Conservation (phyloP, 805 yeast species). For the Deakozyma indianensis region DNA sequence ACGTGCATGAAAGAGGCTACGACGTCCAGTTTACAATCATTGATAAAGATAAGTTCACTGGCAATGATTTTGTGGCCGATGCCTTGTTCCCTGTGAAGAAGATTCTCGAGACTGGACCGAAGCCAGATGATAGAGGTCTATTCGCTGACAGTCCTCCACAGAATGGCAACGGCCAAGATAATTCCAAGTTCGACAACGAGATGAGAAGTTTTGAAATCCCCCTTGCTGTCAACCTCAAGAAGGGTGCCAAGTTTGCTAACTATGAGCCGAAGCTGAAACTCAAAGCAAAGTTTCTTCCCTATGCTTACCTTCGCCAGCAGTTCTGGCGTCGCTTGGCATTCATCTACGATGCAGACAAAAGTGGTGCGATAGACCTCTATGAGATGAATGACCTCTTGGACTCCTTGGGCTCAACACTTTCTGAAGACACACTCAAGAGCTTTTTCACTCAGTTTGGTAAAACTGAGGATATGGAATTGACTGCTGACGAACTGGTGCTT, state of each 20-base stretch:
- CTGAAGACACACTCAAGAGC: conserved; percentile 15
- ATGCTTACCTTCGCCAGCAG: conserved; percentile 44
- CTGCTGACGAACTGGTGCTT: conserved; percentile 38
- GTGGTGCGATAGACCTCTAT: conserved; percentile 33
- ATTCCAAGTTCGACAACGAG: conserved; percentile 2
- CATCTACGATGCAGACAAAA: conserved; percentile 34
- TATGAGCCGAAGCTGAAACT: conserved; percentile 43
- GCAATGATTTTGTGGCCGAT: conserved; percentile 69
- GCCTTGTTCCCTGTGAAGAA: conserved; percentile 43
- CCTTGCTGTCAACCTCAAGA: conserved; percentile 17
- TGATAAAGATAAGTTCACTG: conserved; percentile 75
- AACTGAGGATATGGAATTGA: conserved; percentile 27
- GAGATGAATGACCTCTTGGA: conserved; percentile 56
- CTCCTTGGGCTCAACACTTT: conserved; percentile 39
- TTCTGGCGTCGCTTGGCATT: conserved; percentile 56
- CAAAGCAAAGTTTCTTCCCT: conserved; percentile 52
- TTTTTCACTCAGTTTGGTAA: conserved; percentile 19
- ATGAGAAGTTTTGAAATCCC: conserved; percentile 21
- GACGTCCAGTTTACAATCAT: conserved; percentile 57
- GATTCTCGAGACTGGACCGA: conserved; percentile 22
- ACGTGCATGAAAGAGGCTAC: conserved; percentile 48
- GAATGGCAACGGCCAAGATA: neutral
- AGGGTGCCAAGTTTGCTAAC: conserved; percentile 12
- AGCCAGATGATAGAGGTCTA: conserved; percentile 15
- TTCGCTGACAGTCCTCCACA: conserved; percentile 2